These are phyloP conservation scores for Blastobotrys americana DNA, from an alignment of 805 yeast species.

Conservation along the genomic window DNA sequence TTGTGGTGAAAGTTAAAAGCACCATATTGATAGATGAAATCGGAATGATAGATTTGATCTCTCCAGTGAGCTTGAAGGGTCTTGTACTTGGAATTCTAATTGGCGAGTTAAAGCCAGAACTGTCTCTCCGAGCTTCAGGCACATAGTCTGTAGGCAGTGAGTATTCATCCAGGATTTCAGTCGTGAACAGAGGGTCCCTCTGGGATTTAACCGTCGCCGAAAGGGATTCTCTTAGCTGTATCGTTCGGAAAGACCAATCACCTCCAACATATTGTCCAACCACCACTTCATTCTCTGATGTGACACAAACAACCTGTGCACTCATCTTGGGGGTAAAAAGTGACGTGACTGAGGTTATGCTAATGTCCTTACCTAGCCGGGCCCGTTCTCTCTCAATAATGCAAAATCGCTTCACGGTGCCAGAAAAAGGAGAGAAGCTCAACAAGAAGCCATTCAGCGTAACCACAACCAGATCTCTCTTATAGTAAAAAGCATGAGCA, in stretches of 20 bases:
- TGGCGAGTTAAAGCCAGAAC: not conserved
- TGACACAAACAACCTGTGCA: constrained; percentile 57
- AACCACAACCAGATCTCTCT: constrained; percentile 18
- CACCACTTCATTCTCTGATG: constrained; percentile 43
- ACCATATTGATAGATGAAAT: constrained; percentile 25
- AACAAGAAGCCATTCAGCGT: constrained; percentile 13
- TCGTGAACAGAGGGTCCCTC: constrained; percentile 2
- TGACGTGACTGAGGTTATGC: constrained; percentile 37
- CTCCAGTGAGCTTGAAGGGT: constrained; percentile 5
- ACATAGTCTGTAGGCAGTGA: not conserved
- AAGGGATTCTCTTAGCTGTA: constrained; percentile 38
- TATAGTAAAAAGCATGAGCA: constrained; percentile 12
- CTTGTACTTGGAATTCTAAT: constrained; percentile 11
- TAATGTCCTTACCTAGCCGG: not conserved
- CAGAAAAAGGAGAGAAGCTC: constrained; percentile 3
- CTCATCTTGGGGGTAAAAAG: constrained; percentile 65
- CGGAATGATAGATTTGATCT: constrained; percentile 13
- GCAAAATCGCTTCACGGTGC: not conserved
- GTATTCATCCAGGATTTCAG: constrained; percentile 2
- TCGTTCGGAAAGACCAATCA: constrained; percentile 53
- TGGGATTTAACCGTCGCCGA: constrained; percentile 7
- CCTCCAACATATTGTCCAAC: constrained; percentile 57
- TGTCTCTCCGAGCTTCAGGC: too few relatives aligned
- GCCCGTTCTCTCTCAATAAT: constrained; percentile 5
- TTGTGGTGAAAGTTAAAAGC: constrained; percentile 15